Conservation (phyloP, 768 basidiomycete genomes). For the Russula compacta region DNA sequence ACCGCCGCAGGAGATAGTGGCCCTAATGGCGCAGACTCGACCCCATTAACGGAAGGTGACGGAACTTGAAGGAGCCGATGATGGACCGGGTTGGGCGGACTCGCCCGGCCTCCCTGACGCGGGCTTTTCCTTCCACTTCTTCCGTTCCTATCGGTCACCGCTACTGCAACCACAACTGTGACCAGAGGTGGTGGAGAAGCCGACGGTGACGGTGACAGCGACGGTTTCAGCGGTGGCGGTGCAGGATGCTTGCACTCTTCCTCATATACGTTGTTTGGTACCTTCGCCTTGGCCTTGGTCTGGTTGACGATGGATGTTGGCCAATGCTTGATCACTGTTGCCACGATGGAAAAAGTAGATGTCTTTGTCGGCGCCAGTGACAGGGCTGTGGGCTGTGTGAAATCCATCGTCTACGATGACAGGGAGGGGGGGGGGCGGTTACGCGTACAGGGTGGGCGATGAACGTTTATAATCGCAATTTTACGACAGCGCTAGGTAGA, state of each 20-base stretch:
- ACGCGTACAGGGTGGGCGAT: neutral
- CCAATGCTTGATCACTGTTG: slow-evolving; percentile 63
- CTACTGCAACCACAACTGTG: neutral
- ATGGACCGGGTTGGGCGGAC: neutral
- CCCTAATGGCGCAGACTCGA: slow-evolving; percentile 36
- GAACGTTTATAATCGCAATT: neutral
- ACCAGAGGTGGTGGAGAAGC: slow-evolving; percentile 9
- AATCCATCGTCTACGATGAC: neutral
- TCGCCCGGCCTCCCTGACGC: neutral
- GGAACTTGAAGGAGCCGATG: slow-evolving; percentile 14
- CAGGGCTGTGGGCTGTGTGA: neutral
- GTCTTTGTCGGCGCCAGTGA: neutral
- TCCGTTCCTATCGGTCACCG: neutral
- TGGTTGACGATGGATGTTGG: slow-evolving; percentile 36
- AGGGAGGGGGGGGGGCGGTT: neutral
- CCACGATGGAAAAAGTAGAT: slow-evolving; percentile 5
- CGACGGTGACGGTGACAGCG: slow-evolving; percentile 22
- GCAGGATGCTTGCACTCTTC: slow-evolving; percentile 21
- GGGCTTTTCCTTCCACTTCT: slow-evolving; percentile 2
- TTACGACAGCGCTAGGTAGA: neutral
- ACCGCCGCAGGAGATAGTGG: slow-evolving; percentile 37
- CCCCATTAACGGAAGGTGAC: slow-evolving; percentile 17
- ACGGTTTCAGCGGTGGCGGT: slow-evolving; percentile 15
- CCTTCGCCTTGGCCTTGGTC: slow-evolving; percentile 46
- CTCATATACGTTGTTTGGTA: slow-evolving; percentile 22